Conservation (phyloP, 352 stramenopile genomes). For the Globisporangium acanthophoron region DNA sequence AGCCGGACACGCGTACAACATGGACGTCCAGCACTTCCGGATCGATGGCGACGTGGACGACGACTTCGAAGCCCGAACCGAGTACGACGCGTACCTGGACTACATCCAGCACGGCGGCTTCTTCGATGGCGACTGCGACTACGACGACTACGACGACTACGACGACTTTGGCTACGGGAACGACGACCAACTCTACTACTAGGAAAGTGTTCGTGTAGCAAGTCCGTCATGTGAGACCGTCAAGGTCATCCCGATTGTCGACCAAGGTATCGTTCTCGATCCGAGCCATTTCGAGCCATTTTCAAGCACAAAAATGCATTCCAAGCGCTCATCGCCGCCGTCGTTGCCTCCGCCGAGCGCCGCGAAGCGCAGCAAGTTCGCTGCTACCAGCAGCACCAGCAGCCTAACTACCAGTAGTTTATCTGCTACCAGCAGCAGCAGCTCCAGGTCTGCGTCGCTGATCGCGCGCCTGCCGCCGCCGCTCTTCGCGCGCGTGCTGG, state of each 20-base stretch:
- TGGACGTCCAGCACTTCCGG: not conserved
- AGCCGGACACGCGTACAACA: not conserved
- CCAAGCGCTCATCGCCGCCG: not conserved
- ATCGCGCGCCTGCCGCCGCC: not conserved
- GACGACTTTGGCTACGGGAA: slow-evolving; percentile 15
- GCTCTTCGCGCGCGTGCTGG: slow-evolving; percentile 5
- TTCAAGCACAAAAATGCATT: not conserved
- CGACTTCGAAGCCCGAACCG: slow-evolving; percentile 2
- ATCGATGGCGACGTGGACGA: slow-evolving; percentile 1
- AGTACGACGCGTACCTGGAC: no score
- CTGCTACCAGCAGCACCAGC: not conserved
- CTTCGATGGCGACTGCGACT: slow-evolving; percentile 12
- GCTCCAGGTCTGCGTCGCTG: no score
- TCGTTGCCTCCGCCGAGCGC: not conserved
- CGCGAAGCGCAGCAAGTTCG: not conserved
- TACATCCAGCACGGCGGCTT: not conserved
- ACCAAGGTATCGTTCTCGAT: no score
- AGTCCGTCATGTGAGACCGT: no score
- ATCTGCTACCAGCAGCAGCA: no score
- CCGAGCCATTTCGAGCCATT: no score
- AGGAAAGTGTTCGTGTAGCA: no score
- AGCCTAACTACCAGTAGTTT: not conserved
- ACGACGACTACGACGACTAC: slow-evolving; percentile 5
- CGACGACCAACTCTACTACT: not conserved
- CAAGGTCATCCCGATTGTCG: no score